Percentiles rank a stretch among this genome's conserved stretches.
phyloP scores from a whole-genome alignment of 176 grass and related monocot genomes.

The Paspalum vaginatum region DNA sequence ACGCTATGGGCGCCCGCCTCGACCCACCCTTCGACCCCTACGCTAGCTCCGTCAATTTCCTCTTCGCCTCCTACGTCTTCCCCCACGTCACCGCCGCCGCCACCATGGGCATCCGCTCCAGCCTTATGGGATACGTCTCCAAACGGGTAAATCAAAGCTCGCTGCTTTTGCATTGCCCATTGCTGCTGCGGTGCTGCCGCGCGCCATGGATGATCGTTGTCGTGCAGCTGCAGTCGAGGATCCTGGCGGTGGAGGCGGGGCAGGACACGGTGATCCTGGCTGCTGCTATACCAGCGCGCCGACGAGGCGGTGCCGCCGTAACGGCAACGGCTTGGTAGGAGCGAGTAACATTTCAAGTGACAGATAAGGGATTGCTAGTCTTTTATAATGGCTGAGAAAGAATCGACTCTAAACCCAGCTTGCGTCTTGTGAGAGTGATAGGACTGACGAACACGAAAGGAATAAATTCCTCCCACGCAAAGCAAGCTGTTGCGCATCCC shows the following conservation, averaged over 20 bases:
- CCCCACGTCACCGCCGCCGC: constrained; percentile 66
- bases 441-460: no score
- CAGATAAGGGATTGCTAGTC: no score
- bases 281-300: constrained; percentile 69
- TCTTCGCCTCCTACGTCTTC: constrained; percentile 78
- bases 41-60: constrained; percentile 62
- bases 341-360: no score
- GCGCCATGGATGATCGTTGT: no score
- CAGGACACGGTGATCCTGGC: constrained; percentile 78
- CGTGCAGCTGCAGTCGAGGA: constrained; percentile 60
- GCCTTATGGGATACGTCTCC: constrained; percentile 59
- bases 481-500: no score
- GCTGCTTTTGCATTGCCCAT: not conserved
- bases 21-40: constrained; percentile 81
- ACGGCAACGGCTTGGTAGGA: no score
- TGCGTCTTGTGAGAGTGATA: no score
- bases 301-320: constrained; percentile 61
- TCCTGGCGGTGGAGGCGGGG: constrained; percentile 77
- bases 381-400: no score
- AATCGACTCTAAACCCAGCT: no score
- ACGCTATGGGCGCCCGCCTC: constrained; percentile 63
- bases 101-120: constrained; percentile 51
- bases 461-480: no score
- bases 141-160: constrained; percentile 48
- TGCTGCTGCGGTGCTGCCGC: no score